phyloP scores from a whole-genome alignment of 305 asterid species.

The Coffea humblotiana region DNA sequence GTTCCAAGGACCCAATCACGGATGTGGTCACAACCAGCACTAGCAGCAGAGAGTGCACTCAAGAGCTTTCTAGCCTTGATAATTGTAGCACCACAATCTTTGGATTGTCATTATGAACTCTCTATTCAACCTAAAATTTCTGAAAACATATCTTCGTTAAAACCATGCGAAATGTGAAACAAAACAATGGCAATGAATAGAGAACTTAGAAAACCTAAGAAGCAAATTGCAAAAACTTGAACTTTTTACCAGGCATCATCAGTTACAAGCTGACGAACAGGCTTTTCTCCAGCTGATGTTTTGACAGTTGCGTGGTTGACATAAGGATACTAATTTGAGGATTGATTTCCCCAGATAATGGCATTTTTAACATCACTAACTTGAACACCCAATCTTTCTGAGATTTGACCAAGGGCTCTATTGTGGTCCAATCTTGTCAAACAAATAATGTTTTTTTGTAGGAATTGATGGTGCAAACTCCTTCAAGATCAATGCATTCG shows the following conservation, averaged over 20 bases:
- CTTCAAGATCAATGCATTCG: constrained; percentile 89
- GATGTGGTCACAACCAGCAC: constrained; percentile 93
- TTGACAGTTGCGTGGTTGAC: constrained; percentile 84
- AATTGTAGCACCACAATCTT: constrained; percentile 88
- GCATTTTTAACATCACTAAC: constrained; percentile 85
- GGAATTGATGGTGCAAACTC: constrained; percentile 95
- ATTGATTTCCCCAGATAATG: constrained; percentile 96
- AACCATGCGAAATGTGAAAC: not conserved
- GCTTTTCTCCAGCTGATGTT: constrained; percentile 69
- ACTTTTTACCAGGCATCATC: constrained; percentile 69
- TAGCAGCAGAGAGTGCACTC: constrained; percentile 97
- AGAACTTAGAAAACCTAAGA: not conserved
- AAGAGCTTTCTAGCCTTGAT: constrained; percentile 93
- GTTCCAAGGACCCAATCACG: constrained; percentile 98
- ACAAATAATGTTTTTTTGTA: constrained; percentile 74
- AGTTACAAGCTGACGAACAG: constrained; percentile 72
- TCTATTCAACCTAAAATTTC: constrained; percentile 57
- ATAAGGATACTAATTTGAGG: constrained; percentile 91
- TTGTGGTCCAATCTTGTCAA: constrained; percentile 97
- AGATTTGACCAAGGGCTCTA: constrained; percentile 94
- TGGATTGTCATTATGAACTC: constrained; percentile 87
- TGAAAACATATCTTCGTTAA: not conserved
- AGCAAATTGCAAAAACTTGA: not conserved
- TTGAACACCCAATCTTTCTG: constrained; percentile 80
- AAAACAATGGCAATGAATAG: not conserved